A percentile compares a stretch with the other conserved stretches of the same genome.
phyloP scores from a whole-genome alignment of 202 grass and related monocot genomes.

The Zizania palustris region DNA sequence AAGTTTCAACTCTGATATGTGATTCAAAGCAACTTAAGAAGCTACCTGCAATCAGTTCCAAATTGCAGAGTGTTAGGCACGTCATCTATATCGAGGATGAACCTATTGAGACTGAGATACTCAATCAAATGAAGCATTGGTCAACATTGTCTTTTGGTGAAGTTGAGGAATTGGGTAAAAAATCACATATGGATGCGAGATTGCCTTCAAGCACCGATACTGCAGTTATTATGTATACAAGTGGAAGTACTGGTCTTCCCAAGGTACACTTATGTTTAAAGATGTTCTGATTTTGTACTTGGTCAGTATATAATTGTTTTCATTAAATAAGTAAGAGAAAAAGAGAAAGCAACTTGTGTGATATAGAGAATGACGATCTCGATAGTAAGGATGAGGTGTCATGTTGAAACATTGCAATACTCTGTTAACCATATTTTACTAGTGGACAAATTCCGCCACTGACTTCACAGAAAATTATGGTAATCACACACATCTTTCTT shows the following conservation, averaged over 20 bases:
- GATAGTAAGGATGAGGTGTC: not conserved
- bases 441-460: not conserved
- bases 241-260: constrained; percentile 85
- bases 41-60: constrained; percentile 66
- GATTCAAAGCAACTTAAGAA: constrained; percentile 90
- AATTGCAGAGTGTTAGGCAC: constrained; percentile 58
- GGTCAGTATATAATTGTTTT: constrained; percentile 11
- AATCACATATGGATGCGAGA: constrained; percentile 50
- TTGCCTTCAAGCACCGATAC: constrained; percentile 68
- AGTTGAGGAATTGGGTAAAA: constrained; percentile 72
- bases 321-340: not conserved
- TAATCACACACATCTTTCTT: not conserved
- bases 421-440: not conserved
- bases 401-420: not conserved
- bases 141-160: constrained; percentile 58
- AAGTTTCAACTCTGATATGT: constrained; percentile 79
- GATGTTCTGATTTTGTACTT: constrained; percentile 4
- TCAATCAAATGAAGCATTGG: constrained; percentile 52
- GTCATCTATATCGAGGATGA: constrained; percentile 92
- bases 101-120: constrained; percentile 53
- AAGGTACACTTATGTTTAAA: constrained; percentile 54
- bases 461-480: not conserved
- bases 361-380: constrained; percentile 12
- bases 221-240: constrained; percentile 94
- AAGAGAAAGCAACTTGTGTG: not conserved